Conservation (phyloP, 2,329 filamentous ascomycete species). For the Oidium heveae region DNA sequence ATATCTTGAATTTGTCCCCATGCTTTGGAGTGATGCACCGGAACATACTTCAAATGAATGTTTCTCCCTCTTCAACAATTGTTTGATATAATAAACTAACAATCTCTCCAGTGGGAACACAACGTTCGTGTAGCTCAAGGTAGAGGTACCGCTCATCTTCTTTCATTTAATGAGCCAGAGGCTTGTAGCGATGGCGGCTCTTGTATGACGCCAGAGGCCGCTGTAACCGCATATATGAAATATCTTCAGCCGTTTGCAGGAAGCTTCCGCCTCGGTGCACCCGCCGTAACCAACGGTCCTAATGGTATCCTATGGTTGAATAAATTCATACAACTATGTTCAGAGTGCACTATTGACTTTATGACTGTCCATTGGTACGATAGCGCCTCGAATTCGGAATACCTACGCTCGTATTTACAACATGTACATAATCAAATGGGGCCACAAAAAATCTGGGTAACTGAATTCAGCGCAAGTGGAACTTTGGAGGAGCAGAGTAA, state of each 20-base stretch:
- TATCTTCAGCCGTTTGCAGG: conserved; percentile 19
- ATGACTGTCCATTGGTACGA: conserved; percentile 18
- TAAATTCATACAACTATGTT: conserved; percentile 17
- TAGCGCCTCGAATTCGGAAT: conserved; percentile 10
- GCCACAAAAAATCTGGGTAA: conserved; percentile 3
- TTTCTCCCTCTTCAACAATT: not conserved
- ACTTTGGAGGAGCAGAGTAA: conserved; percentile 12
- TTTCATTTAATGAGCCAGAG: conserved; percentile 25
- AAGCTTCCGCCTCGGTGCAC: conserved; percentile 18
- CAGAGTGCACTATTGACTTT: conserved; percentile 19
- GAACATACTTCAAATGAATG: conserved; percentile 17
- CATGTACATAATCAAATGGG: conserved; percentile 10
- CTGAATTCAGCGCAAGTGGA: conserved; percentile 15
- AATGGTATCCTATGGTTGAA: conserved; percentile 18
- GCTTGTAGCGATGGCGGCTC: conserved; percentile 1
- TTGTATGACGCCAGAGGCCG: conserved; percentile 18
- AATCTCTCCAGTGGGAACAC: conserved; percentile 18
- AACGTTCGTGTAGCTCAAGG: conserved; percentile 1
- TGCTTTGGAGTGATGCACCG: conserved; percentile 28
- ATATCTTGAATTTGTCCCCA: conserved; percentile 34
- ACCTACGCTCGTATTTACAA: conserved; percentile 19
- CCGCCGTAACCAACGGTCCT: conserved; percentile 17
- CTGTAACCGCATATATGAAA: conserved; percentile 16
- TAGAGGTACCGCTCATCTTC: conserved; percentile 26
- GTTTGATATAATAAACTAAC: not conserved